Evolutionary conservation across 805 yeast species (phyloP).

Genomic region (Starmerella vitae): DNA sequence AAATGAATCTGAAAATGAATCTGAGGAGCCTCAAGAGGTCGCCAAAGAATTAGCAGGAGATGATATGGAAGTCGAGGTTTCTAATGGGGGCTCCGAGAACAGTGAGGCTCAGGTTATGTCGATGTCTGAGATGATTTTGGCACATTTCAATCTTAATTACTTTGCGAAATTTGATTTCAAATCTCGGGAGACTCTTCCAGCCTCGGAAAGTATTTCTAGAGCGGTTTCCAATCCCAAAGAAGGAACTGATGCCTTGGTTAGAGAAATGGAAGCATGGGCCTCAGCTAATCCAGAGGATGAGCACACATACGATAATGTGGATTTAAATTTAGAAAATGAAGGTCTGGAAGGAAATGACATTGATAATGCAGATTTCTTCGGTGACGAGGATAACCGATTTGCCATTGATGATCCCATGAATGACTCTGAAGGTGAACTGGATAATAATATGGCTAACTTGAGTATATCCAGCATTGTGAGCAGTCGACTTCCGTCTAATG

Average conservation of each 20-base stretch:
- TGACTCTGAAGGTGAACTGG: not conserved
- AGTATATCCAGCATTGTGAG: slow-evolving; percentile 9
- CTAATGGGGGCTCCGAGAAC: not conserved
- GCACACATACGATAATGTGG: slow-evolving; percentile 4
- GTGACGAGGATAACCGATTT: slow-evolving; percentile 1
- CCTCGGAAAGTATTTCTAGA: slow-evolving; percentile 5
- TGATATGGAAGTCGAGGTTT: not conserved
- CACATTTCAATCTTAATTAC: slow-evolving; percentile 13
- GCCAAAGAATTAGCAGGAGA: not conserved
- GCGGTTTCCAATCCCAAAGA: slow-evolving; percentile 17
- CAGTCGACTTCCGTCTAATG: slow-evolving; percentile 12
- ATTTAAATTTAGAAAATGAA: not conserved
- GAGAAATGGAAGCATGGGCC: slow-evolving; percentile 17
- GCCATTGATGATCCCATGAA: slow-evolving; percentile 23
- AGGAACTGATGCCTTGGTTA: slow-evolving; percentile 14
- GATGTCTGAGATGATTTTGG: slow-evolving; percentile 3
- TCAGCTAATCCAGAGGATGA: slow-evolving; percentile 12
- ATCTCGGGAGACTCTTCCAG: slow-evolving; percentile 16
- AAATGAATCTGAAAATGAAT: slow-evolving; percentile 29
- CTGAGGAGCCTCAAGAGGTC: not conserved
- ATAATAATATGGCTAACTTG: not conserved
- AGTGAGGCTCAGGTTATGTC: not conserved
- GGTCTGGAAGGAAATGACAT: slow-evolving; percentile 1
- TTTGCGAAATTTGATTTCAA: slow-evolving; percentile 20
- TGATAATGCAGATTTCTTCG: slow-evolving; percentile 2